These are phyloP conservation scores for Microascus cirrosus DNA, from an alignment of 2,329 filamentous ascomycete species.

Conservation along the genomic window DNA sequence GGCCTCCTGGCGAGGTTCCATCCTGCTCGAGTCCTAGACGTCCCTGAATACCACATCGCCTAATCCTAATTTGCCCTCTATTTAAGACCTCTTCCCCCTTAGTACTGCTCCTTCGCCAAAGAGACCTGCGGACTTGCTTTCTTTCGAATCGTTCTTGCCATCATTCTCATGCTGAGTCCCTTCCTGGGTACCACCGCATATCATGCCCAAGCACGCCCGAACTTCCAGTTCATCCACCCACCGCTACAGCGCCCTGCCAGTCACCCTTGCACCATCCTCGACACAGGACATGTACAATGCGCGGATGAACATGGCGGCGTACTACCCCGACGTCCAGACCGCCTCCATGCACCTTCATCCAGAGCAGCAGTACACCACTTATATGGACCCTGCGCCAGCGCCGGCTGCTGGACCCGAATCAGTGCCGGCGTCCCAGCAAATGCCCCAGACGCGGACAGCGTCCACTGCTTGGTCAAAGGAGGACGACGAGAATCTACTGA, in stretches of 20 bases:
- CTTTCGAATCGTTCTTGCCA: background rate
- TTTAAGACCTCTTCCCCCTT: background rate
- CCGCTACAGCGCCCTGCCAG: constrained; percentile 20
- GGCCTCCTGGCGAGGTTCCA: constrained; percentile 9
- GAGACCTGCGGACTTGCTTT: background rate
- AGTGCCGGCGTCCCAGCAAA: constrained; percentile 18
- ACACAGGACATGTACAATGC: constrained; percentile 27
- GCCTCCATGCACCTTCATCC: constrained; percentile 17
- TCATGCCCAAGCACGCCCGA: constrained; percentile 34
- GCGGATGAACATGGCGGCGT: constrained; percentile 27
- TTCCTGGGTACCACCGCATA: constrained; percentile 10
- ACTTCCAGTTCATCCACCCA: constrained; percentile 20
- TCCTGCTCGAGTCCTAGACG: background rate
- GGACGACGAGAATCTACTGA: constrained; percentile 64
- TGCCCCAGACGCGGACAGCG: constrained; percentile 37
- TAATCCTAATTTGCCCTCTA: constrained; percentile 1
- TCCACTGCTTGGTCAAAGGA: constrained; percentile 60
- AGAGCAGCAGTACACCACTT: constrained; percentile 7
- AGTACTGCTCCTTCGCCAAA: background rate
- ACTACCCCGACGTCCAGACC: constrained; percentile 19
- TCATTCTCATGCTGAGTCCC: background rate
- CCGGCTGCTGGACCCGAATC: constrained; percentile 22
- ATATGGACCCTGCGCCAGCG: constrained; percentile 1
- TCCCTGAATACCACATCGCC: background rate
- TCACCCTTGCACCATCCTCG: constrained; percentile 26